A percentile compares a stretch with the other conserved stretches of the same genome.
Evolutionary conservation across 1,284 basidiomycete genomes (phyloP).

Genomic region (Wallemia hederae): DNA sequence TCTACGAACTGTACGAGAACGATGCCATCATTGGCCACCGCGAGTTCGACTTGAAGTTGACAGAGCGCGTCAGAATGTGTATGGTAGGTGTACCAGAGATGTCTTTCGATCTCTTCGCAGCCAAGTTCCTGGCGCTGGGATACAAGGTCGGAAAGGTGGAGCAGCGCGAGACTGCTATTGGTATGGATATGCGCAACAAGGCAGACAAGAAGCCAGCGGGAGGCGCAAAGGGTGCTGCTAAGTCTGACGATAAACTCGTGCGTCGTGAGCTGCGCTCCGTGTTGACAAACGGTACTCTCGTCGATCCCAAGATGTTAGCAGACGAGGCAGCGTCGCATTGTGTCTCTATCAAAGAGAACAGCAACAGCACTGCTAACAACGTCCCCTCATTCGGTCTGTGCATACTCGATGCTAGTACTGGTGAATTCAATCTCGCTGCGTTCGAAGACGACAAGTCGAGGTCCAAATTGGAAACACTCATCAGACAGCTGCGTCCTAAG

Average conservation of each 20-base stretch:
- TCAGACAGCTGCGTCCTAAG: slow-evolving; percentile 74
- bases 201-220: slow-evolving; percentile 12
- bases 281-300: slow-evolving; percentile 84
- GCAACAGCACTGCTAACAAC: slow-evolving; percentile 8
- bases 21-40: slow-evolving; percentile 68
- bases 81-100: slow-evolving; percentile 35
- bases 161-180: slow-evolving; percentile 71
- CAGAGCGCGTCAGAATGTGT: slow-evolving; percentile 66
- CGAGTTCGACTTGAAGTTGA: slow-evolving; percentile 60
- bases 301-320: slow-evolving; percentile 61
- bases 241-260: slow-evolving; percentile 40
- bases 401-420: slow-evolving; percentile 83
- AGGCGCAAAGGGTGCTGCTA: slow-evolving; percentile 9
- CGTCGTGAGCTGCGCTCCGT: slow-evolving; percentile 76
- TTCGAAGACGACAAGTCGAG: slow-evolving; percentile 81
- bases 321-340: slow-evolving; percentile 92
- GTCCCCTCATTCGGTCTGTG: slow-evolving; percentile 46
- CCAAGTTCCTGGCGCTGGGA: slow-evolving; percentile 27
- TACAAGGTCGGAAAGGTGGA: slow-evolving; percentile 95
- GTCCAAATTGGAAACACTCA: slow-evolving; percentile 73
- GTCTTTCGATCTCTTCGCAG: slow-evolving; percentile 70
- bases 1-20: slow-evolving; percentile 48
- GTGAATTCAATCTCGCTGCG: slow-evolving; percentile 67
- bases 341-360: slow-evolving; percentile 38
- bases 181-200: slow-evolving; percentile 26